Evolutionary conservation across 2,329 filamentous ascomycete species (phyloP).

Genomic region (Curvularia spicifera): DNA sequence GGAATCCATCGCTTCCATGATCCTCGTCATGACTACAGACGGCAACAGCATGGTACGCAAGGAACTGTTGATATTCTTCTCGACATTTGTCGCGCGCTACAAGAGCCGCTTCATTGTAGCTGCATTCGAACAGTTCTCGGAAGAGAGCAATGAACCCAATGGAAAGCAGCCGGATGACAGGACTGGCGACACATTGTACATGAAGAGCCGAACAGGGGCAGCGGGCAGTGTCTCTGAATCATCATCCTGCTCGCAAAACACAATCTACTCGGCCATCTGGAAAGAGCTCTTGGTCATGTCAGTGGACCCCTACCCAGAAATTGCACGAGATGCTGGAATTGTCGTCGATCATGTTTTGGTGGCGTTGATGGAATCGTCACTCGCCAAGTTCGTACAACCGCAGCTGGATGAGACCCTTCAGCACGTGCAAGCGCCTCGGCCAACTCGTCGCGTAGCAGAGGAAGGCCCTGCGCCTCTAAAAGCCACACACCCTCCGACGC

Average conservation of each 20-base stretch:
- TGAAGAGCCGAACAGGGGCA: conserved; percentile 35
- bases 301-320: conserved; percentile 92
- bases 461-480: conserved; percentile 51
- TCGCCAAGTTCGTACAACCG: conserved; percentile 72
- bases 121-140: conserved; percentile 86
- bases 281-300: conserved; percentile 89
- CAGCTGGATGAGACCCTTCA: conserved; percentile 74
- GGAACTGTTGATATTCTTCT: conserved; percentile 92
- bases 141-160: conserved; percentile 65
- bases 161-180: conserved; percentile 30
- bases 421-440: conserved; percentile 54
- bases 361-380: conserved; percentile 75
- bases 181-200: conserved; percentile 35
- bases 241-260: conserved; percentile 71
- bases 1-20: conserved; percentile 85
- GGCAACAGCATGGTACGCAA: conserved; percentile 93
- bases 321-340: conserved; percentile 82
- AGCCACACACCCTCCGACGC: conserved; percentile 54
- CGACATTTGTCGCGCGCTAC: conserved; percentile 87
- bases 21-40: conserved; percentile 91
- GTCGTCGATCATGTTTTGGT: conserved; percentile 87
- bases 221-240: conserved; percentile 17
- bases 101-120: conserved; percentile 91
- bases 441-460: conserved; percentile 46
- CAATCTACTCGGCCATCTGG: conserved; percentile 92